These are phyloP conservation scores for Candida germanica DNA, from an alignment of 805 yeast species.

Conservation along the genomic window DNA sequence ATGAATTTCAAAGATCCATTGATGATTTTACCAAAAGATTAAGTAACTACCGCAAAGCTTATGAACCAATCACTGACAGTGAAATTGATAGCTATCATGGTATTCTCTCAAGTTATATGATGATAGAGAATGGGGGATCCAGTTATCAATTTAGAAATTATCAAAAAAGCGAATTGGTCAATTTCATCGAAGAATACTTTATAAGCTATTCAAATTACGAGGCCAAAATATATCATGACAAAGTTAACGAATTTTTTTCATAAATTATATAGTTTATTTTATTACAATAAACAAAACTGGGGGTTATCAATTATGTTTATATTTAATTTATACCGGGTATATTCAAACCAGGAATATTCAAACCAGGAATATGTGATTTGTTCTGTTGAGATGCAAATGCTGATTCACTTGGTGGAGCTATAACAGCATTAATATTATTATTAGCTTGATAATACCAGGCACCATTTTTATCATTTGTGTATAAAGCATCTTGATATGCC, in stretches of 20 bases:
- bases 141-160: constrained; percentile 8
- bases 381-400: constrained; percentile 3
- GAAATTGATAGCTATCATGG: constrained; percentile 20
- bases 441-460: constrained; percentile 48
- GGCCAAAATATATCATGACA: constrained; percentile 23
- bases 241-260: constrained; percentile 22
- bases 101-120: constrained; percentile 20
- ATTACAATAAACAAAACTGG: background rate
- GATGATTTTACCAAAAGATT: constrained; percentile 59
- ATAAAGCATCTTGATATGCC: constrained; percentile 77
- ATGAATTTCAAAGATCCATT: constrained; percentile 51
- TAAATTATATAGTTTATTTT: background rate
- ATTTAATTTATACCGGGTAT: background rate
- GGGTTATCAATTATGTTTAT: background rate
- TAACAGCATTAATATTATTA: constrained; percentile 43
- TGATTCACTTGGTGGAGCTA: constrained; percentile 19
- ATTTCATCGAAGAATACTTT: constrained; percentile 8
- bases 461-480: constrained; percentile 52
- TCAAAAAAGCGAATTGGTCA: constrained; percentile 9
- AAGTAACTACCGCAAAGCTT: constrained; percentile 43
- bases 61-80: constrained; percentile 25
- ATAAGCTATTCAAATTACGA: constrained; percentile 19
- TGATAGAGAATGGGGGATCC: constrained; percentile 28
- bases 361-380: constrained; percentile 9
- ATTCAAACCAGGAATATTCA: constrained; percentile 22